Evolutionary conservation across 1,284 basidiomycete species (phyloP), one percentile per base, ranked within the genome.

Genomic region (Malassezia restricta): DNA sequence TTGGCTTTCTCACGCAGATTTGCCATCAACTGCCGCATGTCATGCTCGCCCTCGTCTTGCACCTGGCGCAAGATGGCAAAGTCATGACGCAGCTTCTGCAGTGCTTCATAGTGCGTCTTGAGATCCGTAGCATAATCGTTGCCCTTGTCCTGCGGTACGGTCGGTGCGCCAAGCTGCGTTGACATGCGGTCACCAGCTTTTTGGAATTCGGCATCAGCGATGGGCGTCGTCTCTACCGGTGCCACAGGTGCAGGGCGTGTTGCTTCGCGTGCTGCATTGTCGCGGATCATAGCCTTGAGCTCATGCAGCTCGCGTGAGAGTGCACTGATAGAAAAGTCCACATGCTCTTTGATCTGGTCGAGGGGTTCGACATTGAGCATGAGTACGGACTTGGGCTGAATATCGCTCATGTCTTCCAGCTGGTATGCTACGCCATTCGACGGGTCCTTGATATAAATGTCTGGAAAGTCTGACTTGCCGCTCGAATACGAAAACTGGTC

Each of bases 261-360:
- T 2, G 42, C 15, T 12, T 45, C 49, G 44, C 44, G 48, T 2
- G 12, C 9, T 11, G 33, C 15, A 35, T 35, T 35, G 8, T 29
- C 66, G 29, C 73, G 73, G 47, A 91, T 80, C 12, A 80, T 78
- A 5, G 79, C 77, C 64, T 84, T 86, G 56, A 98, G 79, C 50
- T 96, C 92, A 62, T 90, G 89, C 71, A 98, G 80, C 61, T 96
- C 92, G 61, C 86, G 83, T 12, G 87, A 82, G n/a, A 98, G 77
- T 1, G 77, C 77, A 0, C 84, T 83, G 53, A 98, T 87, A 60
- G 91, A 88, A 3, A 82, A 71, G 70, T 96, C 92, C 59, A 98
- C 90, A 69, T 98, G 92, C 69, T 94, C 89, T 74, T 94, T 95
- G 73, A 98, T 92, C 74, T 98, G 92, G 74, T 96, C 92, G 48